Evolutionary conservation across 164 flowering plant genomes (phyloP).

Genomic region (Chimonanthus salicifolius): DNA sequence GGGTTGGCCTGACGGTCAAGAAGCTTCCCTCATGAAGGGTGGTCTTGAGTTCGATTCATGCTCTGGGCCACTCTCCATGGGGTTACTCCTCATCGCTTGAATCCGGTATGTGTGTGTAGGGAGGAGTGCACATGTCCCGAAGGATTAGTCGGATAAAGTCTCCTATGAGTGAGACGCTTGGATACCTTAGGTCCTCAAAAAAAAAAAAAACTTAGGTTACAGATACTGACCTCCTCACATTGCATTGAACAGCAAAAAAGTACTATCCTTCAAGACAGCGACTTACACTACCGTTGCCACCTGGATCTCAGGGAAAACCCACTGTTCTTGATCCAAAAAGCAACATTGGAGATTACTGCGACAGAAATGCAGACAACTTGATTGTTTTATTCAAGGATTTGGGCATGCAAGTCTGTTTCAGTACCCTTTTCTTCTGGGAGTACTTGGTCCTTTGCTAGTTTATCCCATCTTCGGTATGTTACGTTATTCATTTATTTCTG

Average conservation of each 20-base stretch:
- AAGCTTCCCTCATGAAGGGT: too few species aligned
- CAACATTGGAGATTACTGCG: constrained; percentile 55
- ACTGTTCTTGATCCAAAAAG: constrained; percentile 60
- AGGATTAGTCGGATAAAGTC: too few species aligned
- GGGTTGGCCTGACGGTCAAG: not conserved
- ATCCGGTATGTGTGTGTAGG: too few species aligned
- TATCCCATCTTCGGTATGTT: constrained; percentile 85
- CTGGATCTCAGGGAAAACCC: constrained; percentile 73
- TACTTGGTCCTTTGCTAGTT: constrained; percentile 77
- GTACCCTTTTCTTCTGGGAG: constrained; percentile 88
- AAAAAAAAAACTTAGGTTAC: not conserved
- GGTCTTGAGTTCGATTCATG: too few species aligned
- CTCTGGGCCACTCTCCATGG: too few species aligned
- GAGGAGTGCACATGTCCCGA: too few species aligned
- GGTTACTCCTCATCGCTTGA: too few species aligned
- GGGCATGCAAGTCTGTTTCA: constrained; percentile 82
- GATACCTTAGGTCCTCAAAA: too few species aligned
- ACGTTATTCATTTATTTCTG: too few species aligned
- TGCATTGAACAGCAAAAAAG: constrained; percentile 56
- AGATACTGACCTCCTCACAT: constrained; percentile 11
- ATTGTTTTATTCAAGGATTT: constrained; percentile 90
- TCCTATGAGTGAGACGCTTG: too few species aligned
- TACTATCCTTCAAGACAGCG: constrained; percentile 90
- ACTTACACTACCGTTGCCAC: constrained; percentile 66
- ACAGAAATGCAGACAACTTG: constrained; percentile 39